These are phyloP conservation scores for Puccinia polysora DNA, from an alignment of 1,284 basidiomycete genomes.

Conservation along the genomic window DNA sequence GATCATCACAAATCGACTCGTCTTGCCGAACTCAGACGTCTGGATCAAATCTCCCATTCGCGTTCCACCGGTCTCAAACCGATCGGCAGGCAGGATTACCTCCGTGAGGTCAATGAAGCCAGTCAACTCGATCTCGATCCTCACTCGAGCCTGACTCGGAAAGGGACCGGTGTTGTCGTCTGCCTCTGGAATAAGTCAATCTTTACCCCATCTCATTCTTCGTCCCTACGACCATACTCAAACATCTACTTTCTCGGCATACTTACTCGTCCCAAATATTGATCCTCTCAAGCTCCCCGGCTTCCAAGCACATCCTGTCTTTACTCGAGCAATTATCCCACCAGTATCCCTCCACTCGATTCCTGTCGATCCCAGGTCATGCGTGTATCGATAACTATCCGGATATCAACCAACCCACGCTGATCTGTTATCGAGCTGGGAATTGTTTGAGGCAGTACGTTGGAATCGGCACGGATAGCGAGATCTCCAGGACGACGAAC, in stretches of 20 bases:
- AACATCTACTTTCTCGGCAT: not conserved
- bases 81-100: conserved; percentile 33
- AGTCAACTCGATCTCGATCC: conserved; percentile 29
- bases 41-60: not conserved
- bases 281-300: not conserved
- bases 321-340: conserved; percentile 15
- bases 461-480: conserved; percentile 11
- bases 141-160: not conserved
- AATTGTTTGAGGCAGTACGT: conserved; percentile 27
- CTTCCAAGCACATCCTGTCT: conserved; percentile 17
- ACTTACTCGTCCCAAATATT: not conserved
- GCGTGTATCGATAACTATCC: conserved; percentile 41
- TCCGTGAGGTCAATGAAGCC: conserved; percentile 31
- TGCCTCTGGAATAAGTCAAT: conserved; percentile 36
- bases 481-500: not conserved
- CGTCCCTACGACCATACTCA: not conserved
- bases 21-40: not conserved
- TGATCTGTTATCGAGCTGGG: conserved; percentile 30
- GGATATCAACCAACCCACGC: conserved; percentile 29
- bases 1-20: conserved; percentile 23
- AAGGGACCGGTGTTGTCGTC: conserved; percentile 29
- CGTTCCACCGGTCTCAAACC: conserved; percentile 30
- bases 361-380: conserved; percentile 21
- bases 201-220: not conserved
- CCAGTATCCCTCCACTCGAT: conserved; percentile 27